Evolutionary conservation across 1,139 yeast genomes (phyloP), one percentile per base, ranked within the genome.

Genomic region (Lizanozyma gosingica): DNA sequence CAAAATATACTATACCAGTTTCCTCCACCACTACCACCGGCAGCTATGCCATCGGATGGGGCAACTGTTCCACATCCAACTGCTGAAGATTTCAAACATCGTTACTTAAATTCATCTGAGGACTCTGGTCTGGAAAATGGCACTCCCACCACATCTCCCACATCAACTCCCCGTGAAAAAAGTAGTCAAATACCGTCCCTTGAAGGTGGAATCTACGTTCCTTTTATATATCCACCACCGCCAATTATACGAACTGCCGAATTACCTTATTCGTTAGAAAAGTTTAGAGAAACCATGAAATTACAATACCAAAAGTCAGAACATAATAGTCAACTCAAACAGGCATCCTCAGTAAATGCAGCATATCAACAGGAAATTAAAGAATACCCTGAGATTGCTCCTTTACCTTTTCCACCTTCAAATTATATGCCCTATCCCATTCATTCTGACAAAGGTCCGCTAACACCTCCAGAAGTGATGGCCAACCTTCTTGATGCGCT

Each of bases 391-490:
- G 45, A 56, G 37, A 56, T 67, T n/a, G 71, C 74, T 2, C 76
- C 75, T 6, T 55, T 70, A 35, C 74, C 75, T 4, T 69, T 70
- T 43, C 75, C 76, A 4, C 76, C 75, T 1, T 62, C 63, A n/a
- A 63, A 66, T 45, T 70, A 59, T 53, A 70, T 70, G 75, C 71
- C 74, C n/a, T 68, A 67, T 45, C 73, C 75, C 0, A 47, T 70
- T 33, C 45, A 60, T 15, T 60, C 74, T 1, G 67, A 66, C 38
- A 52, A 58, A 41, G 57, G 72, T 0, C 50, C 63, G 3, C 51
- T 68, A 35, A 50, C 60, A 2, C 75, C 76, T 1, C 46, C 45
- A 14, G 71, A 67, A 18, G 71, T 68, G 11, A 66, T 70, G 43
- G 47, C 51, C 2, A 56, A 60, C 17, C 59, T 68, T 40, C 45